Evolutionary conservation across 331 rosid genomes (phyloP).

Genomic region (Arachis monticola): DNA sequence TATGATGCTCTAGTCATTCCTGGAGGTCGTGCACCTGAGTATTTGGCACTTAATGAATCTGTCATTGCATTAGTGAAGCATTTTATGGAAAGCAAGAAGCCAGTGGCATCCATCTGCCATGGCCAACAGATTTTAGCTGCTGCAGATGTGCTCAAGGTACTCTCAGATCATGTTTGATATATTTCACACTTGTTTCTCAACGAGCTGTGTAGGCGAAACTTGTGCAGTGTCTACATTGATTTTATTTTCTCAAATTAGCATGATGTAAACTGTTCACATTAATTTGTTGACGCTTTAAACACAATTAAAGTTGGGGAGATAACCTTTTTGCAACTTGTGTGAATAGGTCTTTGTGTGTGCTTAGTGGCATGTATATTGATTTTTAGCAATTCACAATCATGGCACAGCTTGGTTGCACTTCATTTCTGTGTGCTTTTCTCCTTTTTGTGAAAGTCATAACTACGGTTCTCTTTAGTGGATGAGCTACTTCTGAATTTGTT

Average conservation of each 20-base stretch:
- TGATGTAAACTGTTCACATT: not conserved
- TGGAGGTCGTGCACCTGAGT: slow-evolving; percentile 89
- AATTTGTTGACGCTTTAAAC: slow-evolving; percentile 7
- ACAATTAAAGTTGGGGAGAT: not conserved
- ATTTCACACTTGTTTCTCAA: not conserved
- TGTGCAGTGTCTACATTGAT: not conserved
- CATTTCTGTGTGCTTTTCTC: not conserved
- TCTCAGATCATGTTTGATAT: slow-evolving; percentile 5
- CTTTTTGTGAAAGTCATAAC: not conserved
- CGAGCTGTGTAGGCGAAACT: slow-evolving; percentile 15
- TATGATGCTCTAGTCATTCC: slow-evolving; percentile 92
- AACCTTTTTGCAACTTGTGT: not conserved
- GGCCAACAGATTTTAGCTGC: slow-evolving; percentile 91
- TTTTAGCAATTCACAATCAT: not conserved
- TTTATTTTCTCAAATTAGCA: not conserved
- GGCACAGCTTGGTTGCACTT: slow-evolving; percentile 4
- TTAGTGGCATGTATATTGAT: not conserved
- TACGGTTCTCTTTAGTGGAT: no score
- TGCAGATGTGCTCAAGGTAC: slow-evolving; percentile 84
- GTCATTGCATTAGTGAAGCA: slow-evolving; percentile 72
- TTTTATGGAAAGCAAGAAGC: slow-evolving; percentile 72
- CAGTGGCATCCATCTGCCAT: slow-evolving; percentile 87
- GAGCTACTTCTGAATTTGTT: slow-evolving; percentile 7
- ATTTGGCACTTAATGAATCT: slow-evolving; percentile 62
- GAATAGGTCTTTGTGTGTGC: not conserved